Base-by-base conservation (phyloP, 768 basidiomycete genomes). In the Phylloporus rhodoxanthus region DNA sequence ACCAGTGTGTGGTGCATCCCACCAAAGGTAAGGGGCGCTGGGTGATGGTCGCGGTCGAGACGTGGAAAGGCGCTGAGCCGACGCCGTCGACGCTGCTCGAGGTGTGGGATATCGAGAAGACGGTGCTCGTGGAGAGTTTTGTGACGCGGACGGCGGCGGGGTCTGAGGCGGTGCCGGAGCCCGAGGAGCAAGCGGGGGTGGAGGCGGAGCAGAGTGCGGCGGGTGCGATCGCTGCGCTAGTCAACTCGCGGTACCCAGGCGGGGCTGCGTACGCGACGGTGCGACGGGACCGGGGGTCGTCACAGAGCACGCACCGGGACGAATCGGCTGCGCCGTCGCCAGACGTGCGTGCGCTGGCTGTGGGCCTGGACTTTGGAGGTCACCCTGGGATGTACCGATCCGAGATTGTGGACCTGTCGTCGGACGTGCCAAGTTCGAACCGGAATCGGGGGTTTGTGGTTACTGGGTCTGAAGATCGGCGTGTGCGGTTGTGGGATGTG, bases 81-180 rank as follows among this genome's bases (percentile, higher is more conserved):
- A 57, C 74, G 2, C 73, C 75, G 9, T 74, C 75, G 13, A 59
- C 62, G 40, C 64, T 92, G 38, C 73, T 91, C 6, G 91, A 96
- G 62, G 87, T 93, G 1, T 96, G 92, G 90, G 92, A 98, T 62
- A 81, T 98, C 45, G 92, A 95, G 67, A 83, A 82, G 56, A 79
- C 81, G 0, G 66, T 71, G 17, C 68, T 93, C 26, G 86, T 95
- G 41, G 94, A 97, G 68, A 84, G 79, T 6, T 96, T 85, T 60
- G 71, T 79, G 28, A 81, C 82, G 7, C 72, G 82, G 48, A 75
- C 69, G 28, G 73, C 74, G 4, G 62, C 67, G 5, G 49, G 73
- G 8, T 65, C 75, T 0, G 79, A 82, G 37, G 70, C 77, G 8
- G 55, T 75, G 8, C 75, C 77, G 10, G 82, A 82, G 51, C 78